Evolutionary conservation across 768 basidiomycete species (phyloP).

Genomic region (Aureoboletus auriporus): DNA sequence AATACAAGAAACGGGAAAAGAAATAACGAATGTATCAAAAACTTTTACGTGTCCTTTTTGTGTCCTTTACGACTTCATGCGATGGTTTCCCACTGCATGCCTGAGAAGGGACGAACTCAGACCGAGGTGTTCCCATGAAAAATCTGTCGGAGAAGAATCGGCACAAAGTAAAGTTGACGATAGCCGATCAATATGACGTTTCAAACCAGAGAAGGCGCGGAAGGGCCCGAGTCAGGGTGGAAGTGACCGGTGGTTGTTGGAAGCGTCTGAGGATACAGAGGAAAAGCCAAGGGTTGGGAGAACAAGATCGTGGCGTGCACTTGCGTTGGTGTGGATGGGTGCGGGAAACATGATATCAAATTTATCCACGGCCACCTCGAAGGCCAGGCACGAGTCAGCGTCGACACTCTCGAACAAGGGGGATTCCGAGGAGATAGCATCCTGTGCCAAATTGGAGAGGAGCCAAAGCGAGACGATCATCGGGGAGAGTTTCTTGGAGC

Average conservation of each 20-base stretch:
- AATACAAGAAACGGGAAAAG: neutral
- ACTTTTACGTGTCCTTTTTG: too few relatives aligned
- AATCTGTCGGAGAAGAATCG: neutral
- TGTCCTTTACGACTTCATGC: too few relatives aligned
- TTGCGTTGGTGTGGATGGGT: constrained; percentile 30
- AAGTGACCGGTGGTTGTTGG: neutral
- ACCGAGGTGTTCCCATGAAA: constrained; percentile 19
- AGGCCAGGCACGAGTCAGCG: constrained; percentile 2
- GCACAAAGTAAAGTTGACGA: neutral
- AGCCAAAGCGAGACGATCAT: constrained; percentile 5
- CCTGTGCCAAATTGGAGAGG: constrained; percentile 1
- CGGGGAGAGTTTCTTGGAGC: constrained; percentile 50
- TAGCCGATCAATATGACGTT: constrained; percentile 2
- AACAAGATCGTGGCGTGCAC: constrained; percentile 65
- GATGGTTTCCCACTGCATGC: too few relatives aligned
- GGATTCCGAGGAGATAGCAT: neutral
- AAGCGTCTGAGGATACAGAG: constrained; percentile 34
- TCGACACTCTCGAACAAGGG: neutral
- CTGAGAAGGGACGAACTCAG: constrained; percentile 11
- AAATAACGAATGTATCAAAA: neutral
- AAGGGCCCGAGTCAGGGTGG: constrained; percentile 19
- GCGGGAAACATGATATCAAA: constrained; percentile 2
- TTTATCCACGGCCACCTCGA: constrained; percentile 5
- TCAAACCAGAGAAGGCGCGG: constrained; percentile 21
- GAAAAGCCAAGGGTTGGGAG: constrained; percentile 78